Evolutionary conservation across 495 filamentous ascomycete genomes (phyloP).

Genomic region (Penicillium subrubescens): DNA sequence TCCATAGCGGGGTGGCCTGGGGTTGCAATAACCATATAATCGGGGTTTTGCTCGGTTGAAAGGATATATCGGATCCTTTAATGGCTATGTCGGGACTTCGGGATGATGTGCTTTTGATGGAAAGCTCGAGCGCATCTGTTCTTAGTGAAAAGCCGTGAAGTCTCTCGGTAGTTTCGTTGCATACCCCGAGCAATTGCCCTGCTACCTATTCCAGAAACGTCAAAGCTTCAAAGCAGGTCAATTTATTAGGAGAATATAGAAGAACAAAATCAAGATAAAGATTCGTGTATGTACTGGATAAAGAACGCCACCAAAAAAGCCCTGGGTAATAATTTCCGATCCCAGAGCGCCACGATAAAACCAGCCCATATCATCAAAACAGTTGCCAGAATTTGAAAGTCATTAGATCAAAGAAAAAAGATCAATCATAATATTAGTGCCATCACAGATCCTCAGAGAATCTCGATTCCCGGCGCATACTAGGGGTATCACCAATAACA

Average conservation of each 20-base stretch:
- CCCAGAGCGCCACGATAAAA: background rate
- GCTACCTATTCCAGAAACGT: background rate
- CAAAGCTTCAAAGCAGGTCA: background rate
- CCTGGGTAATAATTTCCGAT: background rate
- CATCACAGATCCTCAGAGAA: slow-evolving; percentile 53
- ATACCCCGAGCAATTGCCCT: background rate
- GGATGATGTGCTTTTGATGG: background rate
- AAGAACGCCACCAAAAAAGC: background rate
- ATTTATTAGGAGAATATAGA: background rate
- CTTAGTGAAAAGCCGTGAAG: background rate
- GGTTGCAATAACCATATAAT: background rate
- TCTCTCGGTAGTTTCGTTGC: background rate
- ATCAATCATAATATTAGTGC: slow-evolving; percentile 10
- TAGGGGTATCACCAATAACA: slow-evolving; percentile 35
- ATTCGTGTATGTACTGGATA: slow-evolving; percentile 3
- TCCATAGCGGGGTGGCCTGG: background rate
- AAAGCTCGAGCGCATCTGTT: background rate
- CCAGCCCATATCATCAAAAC: slow-evolving; percentile 3
- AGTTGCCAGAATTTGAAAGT: background rate
- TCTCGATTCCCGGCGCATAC: slow-evolving; percentile 47
- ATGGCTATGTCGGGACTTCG: too few relatives aligned
- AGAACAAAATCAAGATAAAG: background rate
- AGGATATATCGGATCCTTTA: background rate
- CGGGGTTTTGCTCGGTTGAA: background rate
- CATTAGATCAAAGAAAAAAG: slow-evolving; percentile 11